Percentiles rank a stretch among this genome's conserved stretches.
These are phyloP conservation scores for Gossypium trilobum DNA, from an alignment of 441 rosid species.

Conservation along the genomic window DNA sequence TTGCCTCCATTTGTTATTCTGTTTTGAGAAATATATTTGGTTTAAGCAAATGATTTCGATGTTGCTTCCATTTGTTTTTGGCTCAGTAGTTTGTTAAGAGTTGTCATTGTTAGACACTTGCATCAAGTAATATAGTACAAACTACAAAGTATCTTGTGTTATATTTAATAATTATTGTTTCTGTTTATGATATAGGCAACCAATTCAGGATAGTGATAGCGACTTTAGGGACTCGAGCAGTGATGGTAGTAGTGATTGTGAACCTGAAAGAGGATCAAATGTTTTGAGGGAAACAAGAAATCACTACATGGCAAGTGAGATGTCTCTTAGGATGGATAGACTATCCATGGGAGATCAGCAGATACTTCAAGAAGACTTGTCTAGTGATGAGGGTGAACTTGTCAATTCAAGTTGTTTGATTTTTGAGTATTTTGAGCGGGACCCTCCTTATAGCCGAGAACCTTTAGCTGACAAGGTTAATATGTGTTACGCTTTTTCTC, in stretches of 20 bases:
- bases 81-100: no score
- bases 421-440: constrained; percentile 37
- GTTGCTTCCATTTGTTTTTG: no score
- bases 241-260: constrained; percentile 35
- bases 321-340: constrained; percentile 17
- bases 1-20: no score
- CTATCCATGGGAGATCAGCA: constrained; percentile 27
- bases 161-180: not conserved
- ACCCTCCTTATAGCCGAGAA: constrained; percentile 35
- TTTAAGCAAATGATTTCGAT: no score
- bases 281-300: constrained; percentile 3
- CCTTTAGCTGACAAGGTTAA: constrained; percentile 40
- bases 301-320: not conserved
- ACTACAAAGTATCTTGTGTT: not conserved
- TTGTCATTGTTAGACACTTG: no score
- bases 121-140: no score
- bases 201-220: constrained; percentile 24
- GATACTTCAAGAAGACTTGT: constrained; percentile 26
- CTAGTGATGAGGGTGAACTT: constrained; percentile 34
- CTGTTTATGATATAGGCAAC: constrained; percentile 1
- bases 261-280: constrained; percentile 23
- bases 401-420: constrained; percentile 23
- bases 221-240: constrained; percentile 35
- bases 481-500: not conserved
- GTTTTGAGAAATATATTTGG: no score